phyloP scores from a whole-genome alignment of 2,329 filamentous ascomycete genomes.

The Penicillium palitans region DNA sequence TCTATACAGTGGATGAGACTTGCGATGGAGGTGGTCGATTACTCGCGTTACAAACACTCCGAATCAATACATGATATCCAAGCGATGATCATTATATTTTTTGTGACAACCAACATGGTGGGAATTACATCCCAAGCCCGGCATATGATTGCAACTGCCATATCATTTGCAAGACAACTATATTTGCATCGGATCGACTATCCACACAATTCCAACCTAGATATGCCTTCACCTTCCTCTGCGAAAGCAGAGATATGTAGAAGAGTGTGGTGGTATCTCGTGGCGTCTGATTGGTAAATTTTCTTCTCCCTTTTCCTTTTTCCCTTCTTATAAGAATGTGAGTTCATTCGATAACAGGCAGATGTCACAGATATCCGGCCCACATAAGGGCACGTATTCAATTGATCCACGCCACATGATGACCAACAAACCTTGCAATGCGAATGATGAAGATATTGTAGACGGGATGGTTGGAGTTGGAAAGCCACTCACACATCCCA shows the following conservation, averaged over 20 bases:
- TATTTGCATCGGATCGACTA: conserved; percentile 24
- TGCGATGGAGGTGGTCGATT: conserved; percentile 36
- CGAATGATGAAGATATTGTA: conserved; percentile 38
- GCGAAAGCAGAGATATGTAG: conserved; percentile 38
- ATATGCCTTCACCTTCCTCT: conserved; percentile 24
- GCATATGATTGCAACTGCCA: conserved; percentile 33
- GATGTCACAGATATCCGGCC: conserved; percentile 36
- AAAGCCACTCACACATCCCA: conserved; percentile 31
- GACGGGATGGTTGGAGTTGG: conserved; percentile 27
- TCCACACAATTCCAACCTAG: conserved; percentile 12
- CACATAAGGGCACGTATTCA: conserved; percentile 40
- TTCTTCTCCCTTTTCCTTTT: neutral
- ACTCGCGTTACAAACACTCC: conserved; percentile 24
- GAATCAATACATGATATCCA: conserved; percentile 41
- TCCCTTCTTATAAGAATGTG: neutral
- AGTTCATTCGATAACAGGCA: conserved; percentile 19
- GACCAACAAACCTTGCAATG: conserved; percentile 39
- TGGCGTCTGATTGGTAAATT: conserved; percentile 39
- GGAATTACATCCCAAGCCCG: conserved; percentile 38
- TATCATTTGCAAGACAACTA: conserved; percentile 27
- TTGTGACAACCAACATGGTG: conserved; percentile 36
- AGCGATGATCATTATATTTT: conserved; percentile 37
- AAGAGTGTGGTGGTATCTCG: conserved; percentile 47
- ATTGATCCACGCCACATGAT: conserved; percentile 42
- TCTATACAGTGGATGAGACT: conserved; percentile 33